phyloP scores from a whole-genome alignment of 2,329 filamentous ascomycete species.

The Penicillium polonicum region DNA sequence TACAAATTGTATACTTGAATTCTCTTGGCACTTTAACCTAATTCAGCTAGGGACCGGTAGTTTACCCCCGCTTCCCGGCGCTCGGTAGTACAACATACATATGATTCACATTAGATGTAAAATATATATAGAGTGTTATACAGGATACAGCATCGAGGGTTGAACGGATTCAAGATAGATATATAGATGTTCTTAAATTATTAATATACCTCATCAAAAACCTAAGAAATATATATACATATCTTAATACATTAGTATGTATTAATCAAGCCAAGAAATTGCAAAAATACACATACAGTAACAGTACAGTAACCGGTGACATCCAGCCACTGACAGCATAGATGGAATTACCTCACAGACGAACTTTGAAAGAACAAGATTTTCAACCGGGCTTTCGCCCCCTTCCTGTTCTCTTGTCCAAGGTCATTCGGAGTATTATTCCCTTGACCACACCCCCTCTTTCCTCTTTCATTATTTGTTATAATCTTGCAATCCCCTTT shows the following conservation, averaged over 20 bases:
- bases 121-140: not conserved
- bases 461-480: not conserved
- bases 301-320: not conserved
- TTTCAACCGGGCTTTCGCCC: conserved; percentile 3
- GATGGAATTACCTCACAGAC: conserved; percentile 6
- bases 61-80: not conserved
- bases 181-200: not conserved
- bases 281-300: not conserved
- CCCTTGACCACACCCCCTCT: not conserved
- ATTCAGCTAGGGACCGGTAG: not conserved
- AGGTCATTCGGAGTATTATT: conserved; percentile 4
- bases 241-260: not conserved
- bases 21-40: not conserved
- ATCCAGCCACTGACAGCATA: conserved; percentile 1
- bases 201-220: too few species aligned
- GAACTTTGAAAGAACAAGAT: conserved; percentile 7
- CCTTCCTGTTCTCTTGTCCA: not conserved
- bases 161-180: not conserved
- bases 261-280: not conserved
- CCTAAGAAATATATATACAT: not conserved
- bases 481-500: not conserved
- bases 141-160: not conserved
- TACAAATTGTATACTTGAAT: not conserved
- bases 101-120: not conserved
- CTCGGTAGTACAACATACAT: not conserved